Evolutionary conservation across 805 yeast species (phyloP), one percentile per base, ranked within the genome.

Genomic region (Candida jianshihensis): DNA sequence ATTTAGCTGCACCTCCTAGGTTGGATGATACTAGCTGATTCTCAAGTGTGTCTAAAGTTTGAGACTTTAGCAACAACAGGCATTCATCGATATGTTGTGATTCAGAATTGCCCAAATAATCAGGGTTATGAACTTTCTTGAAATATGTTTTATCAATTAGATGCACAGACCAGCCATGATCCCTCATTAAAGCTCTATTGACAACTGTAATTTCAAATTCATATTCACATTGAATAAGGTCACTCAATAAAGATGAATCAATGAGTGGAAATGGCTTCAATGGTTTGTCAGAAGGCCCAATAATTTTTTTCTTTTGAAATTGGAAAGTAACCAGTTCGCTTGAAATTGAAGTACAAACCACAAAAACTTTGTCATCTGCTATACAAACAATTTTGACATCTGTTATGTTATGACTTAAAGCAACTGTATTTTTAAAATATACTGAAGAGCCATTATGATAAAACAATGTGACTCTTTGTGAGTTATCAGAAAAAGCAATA

Each of bases 401-500:
- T 0, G 87, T 75, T 10, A 80, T 64, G 46, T 81, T 80, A 46
- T 75, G 78, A 7, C 64, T 47, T 14, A 80, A 41, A 30, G 61
- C 63, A 27, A 65, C 70, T 2, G 75, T 56, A 24, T 53, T 59
- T 4, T 63, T 53, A 29, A 52, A 59, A 17, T 41, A 40, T 10
- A 49, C 36, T 0, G 26, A 26, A 4, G 34, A 39, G 12, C 45
- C 46, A 14, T 37, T 36, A 37, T 60, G 58, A 34, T 61, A 59
- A 36, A 72, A 63, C 6, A 73, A 39, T 0, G 70, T 60, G 2
- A 76, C 56, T 6, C 56, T 51, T 36, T 66, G 73, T 4, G 74
- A 62, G 46, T 80, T 80, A 42, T 77, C 83, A 1, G 82, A 70
- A 1, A 69, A 65, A 0, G 61, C 72, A 12, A 79, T 41, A 29